Evolutionary conservation across 179 eudicot genomes (phyloP).

Genomic region (Pouteria campechiana): DNA sequence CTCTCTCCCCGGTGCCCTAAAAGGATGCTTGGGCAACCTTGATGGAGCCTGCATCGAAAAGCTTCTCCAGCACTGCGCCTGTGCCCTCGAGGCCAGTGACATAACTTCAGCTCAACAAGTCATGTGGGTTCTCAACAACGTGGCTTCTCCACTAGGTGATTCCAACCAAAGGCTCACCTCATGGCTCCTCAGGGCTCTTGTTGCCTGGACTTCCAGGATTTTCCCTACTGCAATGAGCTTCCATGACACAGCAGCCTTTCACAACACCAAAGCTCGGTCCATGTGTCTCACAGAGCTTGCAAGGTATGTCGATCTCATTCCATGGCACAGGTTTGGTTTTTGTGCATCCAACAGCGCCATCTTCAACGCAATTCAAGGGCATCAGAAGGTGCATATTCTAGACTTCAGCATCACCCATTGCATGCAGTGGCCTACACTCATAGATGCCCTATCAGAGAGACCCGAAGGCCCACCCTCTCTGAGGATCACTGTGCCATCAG

Average conservation of each 20-base stretch:
- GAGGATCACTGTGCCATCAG: constrained; percentile 27
- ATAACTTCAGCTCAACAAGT: constrained; percentile 43
- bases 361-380: constrained; percentile 27
- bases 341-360: constrained; percentile 35
- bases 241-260: not conserved
- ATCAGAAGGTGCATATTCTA: constrained; percentile 24
- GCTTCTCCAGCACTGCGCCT: constrained; percentile 34
- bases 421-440: constrained; percentile 47
- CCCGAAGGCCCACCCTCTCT: constrained; percentile 26
- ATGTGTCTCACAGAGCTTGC: constrained; percentile 37
- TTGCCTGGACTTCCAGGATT: constrained; percentile 27
- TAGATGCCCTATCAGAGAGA: constrained; percentile 29
- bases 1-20: constrained; percentile 25
- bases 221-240: constrained; percentile 22
- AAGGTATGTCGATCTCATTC: constrained; percentile 39
- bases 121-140: constrained; percentile 49
- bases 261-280: constrained; percentile 5
- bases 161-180: constrained; percentile 47
- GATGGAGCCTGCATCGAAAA: constrained; percentile 43
- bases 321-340: constrained; percentile 46
- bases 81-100: constrained; percentile 33
- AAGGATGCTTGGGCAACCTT: constrained; percentile 25
- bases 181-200: constrained; percentile 32
- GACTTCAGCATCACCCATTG: constrained; percentile 40
- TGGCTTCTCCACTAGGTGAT: constrained; percentile 30